These are phyloP conservation scores for Hygrocybe punicea DNA, from an alignment of 768 basidiomycete genomes.

Conservation along the genomic window DNA sequence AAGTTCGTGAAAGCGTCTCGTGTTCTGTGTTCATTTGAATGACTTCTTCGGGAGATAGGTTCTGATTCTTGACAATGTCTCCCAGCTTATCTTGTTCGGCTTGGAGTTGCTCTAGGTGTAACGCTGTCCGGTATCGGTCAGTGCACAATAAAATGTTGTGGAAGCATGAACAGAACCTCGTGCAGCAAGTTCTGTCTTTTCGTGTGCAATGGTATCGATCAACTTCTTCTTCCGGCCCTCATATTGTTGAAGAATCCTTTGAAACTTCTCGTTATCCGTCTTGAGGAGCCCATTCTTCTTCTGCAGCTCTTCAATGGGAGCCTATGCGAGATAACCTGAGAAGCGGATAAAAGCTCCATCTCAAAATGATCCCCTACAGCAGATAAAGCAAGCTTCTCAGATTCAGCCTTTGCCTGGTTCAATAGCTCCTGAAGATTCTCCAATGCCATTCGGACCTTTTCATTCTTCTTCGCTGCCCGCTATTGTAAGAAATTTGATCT, in stretches of 20 bases:
- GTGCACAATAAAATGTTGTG: background rate
- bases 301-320: constrained; percentile 61
- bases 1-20: constrained; percentile 65
- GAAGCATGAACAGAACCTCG: constrained; percentile 41
- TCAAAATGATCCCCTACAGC: constrained; percentile 39
- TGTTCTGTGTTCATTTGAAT: constrained; percentile 87
- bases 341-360: background rate
- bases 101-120: constrained; percentile 60
- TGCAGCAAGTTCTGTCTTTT: constrained; percentile 59
- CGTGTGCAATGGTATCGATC: constrained; percentile 60
- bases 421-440: constrained; percentile 53
- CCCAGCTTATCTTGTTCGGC: constrained; percentile 60
- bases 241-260: constrained; percentile 67
- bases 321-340: constrained; percentile 31
- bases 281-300: constrained; percentile 61
- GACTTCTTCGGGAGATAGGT: constrained; percentile 89
- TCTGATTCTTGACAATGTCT: constrained; percentile 76
- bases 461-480: constrained; percentile 62
- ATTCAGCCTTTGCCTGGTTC: constrained; percentile 47
- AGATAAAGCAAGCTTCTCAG: constrained; percentile 57
- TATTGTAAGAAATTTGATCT: background rate
- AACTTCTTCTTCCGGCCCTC: constrained; percentile 67
- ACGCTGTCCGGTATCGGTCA: constrained; percentile 38
- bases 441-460: constrained; percentile 59
- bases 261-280: constrained; percentile 75